phyloP scores from a whole-genome alignment of 345 rosid species.

The Gossypium sturtianum region DNA sequence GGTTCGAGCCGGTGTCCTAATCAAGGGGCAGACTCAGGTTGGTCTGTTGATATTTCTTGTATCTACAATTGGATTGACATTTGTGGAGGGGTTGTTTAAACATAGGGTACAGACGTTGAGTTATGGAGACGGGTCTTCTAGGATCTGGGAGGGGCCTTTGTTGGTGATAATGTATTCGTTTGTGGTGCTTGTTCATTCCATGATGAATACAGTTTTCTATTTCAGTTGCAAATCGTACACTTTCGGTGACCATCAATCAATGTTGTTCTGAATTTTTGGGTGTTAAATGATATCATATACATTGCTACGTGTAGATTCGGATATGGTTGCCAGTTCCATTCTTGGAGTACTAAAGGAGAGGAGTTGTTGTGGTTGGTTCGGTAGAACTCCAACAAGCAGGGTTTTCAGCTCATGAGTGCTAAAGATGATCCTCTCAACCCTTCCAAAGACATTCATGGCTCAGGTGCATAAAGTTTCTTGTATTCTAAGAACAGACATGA shows the following conservation, averaged over 20 bases:
- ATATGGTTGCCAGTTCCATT: conserved; percentile 1
- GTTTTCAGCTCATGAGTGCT: not conserved
- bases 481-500: not conserved
- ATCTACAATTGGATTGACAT: conserved; percentile 68
- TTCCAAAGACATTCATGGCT: not conserved
- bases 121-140: conserved; percentile 87
- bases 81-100: conserved; percentile 85
- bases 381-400: not conserved
- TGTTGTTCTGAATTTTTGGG: conserved; percentile 30
- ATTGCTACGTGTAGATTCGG: conserved; percentile 15
- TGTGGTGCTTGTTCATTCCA: conserved; percentile 76
- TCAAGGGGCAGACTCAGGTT: conserved; percentile 82
- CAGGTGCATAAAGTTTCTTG: conserved; percentile 6
- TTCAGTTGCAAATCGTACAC: conserved; percentile 72
- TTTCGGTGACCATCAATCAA: conserved; percentile 39
- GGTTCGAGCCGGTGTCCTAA: conserved; percentile 53
- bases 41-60: conserved; percentile 78
- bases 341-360: not conserved
- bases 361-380: not conserved
- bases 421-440: conserved; percentile 9
- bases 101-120: conserved; percentile 89
- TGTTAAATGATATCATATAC: conserved; percentile 19
- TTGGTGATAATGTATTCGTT: conserved; percentile 84
- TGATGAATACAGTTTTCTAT: conserved; percentile 84
- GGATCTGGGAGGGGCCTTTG: conserved; percentile 94